Base-by-base conservation (phyloP, 805 yeast genomes). In the Yarrowia divulgata region DNA sequence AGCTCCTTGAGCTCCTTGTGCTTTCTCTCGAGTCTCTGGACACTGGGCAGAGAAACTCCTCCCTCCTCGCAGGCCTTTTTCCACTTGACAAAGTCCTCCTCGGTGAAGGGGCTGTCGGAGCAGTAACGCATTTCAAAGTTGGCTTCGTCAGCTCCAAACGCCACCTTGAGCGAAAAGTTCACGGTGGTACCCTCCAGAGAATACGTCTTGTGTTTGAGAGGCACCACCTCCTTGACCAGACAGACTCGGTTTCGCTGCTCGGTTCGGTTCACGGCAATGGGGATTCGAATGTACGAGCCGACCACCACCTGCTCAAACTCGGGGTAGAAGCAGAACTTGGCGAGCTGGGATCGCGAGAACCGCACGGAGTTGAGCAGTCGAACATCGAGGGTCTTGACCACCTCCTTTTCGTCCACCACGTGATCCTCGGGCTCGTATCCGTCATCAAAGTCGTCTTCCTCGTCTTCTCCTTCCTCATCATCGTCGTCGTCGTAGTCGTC, bases 271-370 rank as follows among this genome's bases (percentile, higher is more conserved):
- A 81, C 75, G 10, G 97, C 97, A 69, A 95, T 85, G 76, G 91
- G 93, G 69, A 95, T 88, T 73, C 93, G 85, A 43, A 93, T 97
- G 76, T 83, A 91, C 63, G 96, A 87, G 23, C 91, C 96, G 19
- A 85, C 82, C 16, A 91, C 85, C 0, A 85, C 84, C 19, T 85
- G 87, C 57, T 85, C 87, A 77, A 96, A 93, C 42, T 87, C 93
- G 13, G 95, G 93, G 78, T 93, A 88, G 77, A 88, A 93, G 75
- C 93, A 87, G 76, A 83, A 91, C 76, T 89, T 90, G 48, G 88
- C 85, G 54, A 93, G 85, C 73, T 88, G 85, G 8, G 91, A 81
- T 77, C 97, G 88, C 18, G 97, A 97, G 55, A 94, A 85, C 70
- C 89, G 84, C 37, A 91, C 82, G 62, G 85, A 85, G 77, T 92